These are phyloP conservation scores for Coemansia sp. DNA, from an alignment of 192 early-diverging fungal genomes.

Conservation along the genomic window DNA sequence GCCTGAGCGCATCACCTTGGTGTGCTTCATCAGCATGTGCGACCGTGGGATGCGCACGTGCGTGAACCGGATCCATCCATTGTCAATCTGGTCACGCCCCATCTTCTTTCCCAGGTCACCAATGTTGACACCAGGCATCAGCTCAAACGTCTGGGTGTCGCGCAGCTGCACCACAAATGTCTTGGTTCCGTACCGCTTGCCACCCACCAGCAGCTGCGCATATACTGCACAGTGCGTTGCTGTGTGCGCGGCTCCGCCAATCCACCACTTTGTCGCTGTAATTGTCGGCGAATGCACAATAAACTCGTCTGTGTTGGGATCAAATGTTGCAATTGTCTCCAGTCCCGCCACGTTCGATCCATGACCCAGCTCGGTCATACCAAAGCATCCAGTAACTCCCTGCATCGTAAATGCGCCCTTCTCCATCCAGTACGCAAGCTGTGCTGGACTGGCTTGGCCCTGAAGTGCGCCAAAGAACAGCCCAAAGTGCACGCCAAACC, in stretches of 20 bases:
- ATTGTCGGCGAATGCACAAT: constrained; percentile 77
- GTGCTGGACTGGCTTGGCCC: constrained; percentile 78
- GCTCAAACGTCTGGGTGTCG: constrained; percentile 72
- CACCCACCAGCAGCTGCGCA: constrained; percentile 81
- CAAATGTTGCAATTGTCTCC: constrained; percentile 90
- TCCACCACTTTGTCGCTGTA: constrained; percentile 95
- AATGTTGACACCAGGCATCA: constrained; percentile 84
- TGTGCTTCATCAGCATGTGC: constrained; percentile 93
- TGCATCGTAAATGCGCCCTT: constrained; percentile 81
- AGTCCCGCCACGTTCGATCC: constrained; percentile 90
- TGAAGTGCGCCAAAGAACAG: constrained; percentile 85
- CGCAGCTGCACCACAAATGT: constrained; percentile 88
- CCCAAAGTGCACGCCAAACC: constrained; percentile 88
- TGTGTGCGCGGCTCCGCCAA: constrained; percentile 91
- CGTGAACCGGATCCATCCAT: constrained; percentile 92
- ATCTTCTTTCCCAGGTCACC: constrained; percentile 95
- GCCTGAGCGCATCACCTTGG: constrained; percentile 79
- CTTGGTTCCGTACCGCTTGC: constrained; percentile 81
- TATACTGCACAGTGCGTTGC: constrained; percentile 81
- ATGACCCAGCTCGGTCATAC: constrained; percentile 91
- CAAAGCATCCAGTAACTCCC: constrained; percentile 86
- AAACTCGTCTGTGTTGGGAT: constrained; percentile 81
- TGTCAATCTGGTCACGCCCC: constrained; percentile 88
- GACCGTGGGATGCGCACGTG: constrained; percentile 86
- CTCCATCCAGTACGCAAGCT: constrained; percentile 82